Evolutionary conservation across 1,139 yeast genomes (phyloP), one percentile per base, ranked within the genome.

Genomic region (Groenewaldozyma auringiensis): DNA sequence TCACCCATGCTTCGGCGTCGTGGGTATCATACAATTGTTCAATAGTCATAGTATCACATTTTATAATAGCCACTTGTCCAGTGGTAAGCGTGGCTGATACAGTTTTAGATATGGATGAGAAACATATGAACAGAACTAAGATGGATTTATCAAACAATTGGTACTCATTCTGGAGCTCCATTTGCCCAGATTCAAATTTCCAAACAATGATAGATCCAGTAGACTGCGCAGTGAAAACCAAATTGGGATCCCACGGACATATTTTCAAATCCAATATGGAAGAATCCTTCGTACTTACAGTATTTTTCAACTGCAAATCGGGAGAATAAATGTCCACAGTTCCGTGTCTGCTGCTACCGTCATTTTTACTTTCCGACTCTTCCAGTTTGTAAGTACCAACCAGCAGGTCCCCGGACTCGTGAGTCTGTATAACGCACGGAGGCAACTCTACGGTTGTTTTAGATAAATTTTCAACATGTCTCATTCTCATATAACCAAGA

Each of bases 1-100:
- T 86, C 3, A 85, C 85, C 98, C 98, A 89, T 49, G 95, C 87
- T 64, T 89, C 96, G 32, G 87, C 64, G 2, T 74, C 72, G 61
- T 89, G 97, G 1, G 61, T 16, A 53, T 57, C 52, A 6, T 44
- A 47, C 35, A 56, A 39, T 8, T 49, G 44, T 11, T 25, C 29
- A 6, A 25, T 11, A 8, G 6, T 11, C 29, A 25, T 25, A 8
- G 29, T 25, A 8, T 25, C 29, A 25, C 29, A 25, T 6, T 25
- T 11, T 37, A 58, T 31, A 17, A 62, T 42, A 3, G 54, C 54
- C 8, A 65, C 60, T 35, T 61, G 60, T 2, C 72, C 72, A 6
- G 60, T 45, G 2, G 70, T 59, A 6, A 65, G 50, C 0, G 70
- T 65, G 6, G 64, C 63, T 0, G 63, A 57, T 25, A 67, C 27